These are phyloP conservation scores for Thalassiosira profunda DNA, from an alignment of 108 stramenopile species.

Conservation along the genomic window DNA sequence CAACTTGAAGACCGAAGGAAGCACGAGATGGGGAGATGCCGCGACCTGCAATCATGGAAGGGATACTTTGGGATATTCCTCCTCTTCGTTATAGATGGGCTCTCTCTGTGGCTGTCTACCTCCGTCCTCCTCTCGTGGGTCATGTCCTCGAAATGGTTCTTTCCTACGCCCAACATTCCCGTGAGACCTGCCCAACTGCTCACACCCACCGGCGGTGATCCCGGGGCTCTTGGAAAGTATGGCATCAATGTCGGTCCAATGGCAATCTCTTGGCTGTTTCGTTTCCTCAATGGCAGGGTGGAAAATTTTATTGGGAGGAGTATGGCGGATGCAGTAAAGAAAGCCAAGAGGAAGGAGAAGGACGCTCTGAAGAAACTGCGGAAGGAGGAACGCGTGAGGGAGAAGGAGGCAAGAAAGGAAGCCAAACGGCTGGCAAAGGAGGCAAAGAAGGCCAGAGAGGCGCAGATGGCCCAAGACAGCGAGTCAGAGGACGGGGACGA, in stretches of 20 bases:
- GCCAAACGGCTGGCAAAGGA: background rate
- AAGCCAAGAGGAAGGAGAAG: constrained; percentile 38
- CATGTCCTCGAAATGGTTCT: constrained; percentile 73
- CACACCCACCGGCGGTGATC: constrained; percentile 52
- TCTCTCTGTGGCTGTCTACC: constrained; percentile 76
- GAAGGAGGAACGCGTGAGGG: constrained; percentile 39
- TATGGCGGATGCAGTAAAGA: constrained; percentile 60
- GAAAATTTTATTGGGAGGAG: constrained; percentile 74
- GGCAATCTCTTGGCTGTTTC: constrained; percentile 78
- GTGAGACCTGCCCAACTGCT: constrained; percentile 80
- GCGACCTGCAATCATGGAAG: constrained; percentile 55
- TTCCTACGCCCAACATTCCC: constrained; percentile 74
- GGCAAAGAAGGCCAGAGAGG: constrained; percentile 4
- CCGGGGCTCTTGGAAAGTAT: constrained; percentile 61
- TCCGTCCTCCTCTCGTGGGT: constrained; percentile 84
- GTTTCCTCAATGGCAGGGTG: constrained; percentile 63
- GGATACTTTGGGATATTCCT: constrained; percentile 71
- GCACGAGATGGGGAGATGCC: constrained; percentile 66
- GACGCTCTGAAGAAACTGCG: constrained; percentile 37
- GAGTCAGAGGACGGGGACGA: background rate
- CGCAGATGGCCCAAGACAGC: background rate
- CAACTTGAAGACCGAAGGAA: constrained; percentile 58
- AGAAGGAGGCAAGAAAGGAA: constrained; percentile 24
- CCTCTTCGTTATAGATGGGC: constrained; percentile 63
- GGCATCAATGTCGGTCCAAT: constrained; percentile 91